Base-by-base conservation (phyloP, 371 early-diverging fungal species). In the Parasitella parasitica region DNA sequence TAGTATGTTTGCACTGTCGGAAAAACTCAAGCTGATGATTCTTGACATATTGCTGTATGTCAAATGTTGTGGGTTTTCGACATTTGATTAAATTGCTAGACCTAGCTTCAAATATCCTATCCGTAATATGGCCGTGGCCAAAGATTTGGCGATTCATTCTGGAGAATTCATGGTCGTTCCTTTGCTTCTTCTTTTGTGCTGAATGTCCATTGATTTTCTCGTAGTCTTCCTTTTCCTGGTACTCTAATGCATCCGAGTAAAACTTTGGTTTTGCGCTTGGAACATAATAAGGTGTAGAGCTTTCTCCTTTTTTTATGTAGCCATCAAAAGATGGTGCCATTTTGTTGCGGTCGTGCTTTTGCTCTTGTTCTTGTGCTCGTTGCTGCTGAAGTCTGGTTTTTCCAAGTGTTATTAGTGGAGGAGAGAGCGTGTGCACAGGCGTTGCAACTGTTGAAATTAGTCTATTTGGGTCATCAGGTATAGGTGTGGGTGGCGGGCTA, bases 151-250 rank as follows among this genome's bases (percentile, higher is more conserved):
- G 63, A 43, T 54, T 41, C 8, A 64, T 27, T 8, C 57, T 39
- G 9, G 64, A 51, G 22, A 58, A 64, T 15, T 64, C 64, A 30
- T 56, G 50, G 34, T 63, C 63, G 9, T 37, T 26, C 0, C 12
- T 2, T 49, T 48, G 43, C 30, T 54, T 43, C 4, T 34, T 36
- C 2, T 22, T 41, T 6, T 16, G 5, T 11, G 61, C n/a, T 46
- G 22, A 0, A 6, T 1, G n/a, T 24, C 64, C 57, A 28, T 52
- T 35, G 34, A 41, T 41, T 32, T 51, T 35, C 15, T 58, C 50
- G 9, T 58, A 9, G 22, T 58, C 35, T 0, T 16, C 1, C 7
- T 37, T 6, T 24, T 28, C 27, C 32, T 48, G 35, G 24, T 9
- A 54, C 27, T 54, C 55, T 16, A 56, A n/a, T 22, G 56, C 36